A percentile compares a stretch with the other conserved stretches of the same genome.
phyloP scores from a whole-genome alignment of 371 early-diverging fungal species.

The Phascolomyces articulosus region DNA sequence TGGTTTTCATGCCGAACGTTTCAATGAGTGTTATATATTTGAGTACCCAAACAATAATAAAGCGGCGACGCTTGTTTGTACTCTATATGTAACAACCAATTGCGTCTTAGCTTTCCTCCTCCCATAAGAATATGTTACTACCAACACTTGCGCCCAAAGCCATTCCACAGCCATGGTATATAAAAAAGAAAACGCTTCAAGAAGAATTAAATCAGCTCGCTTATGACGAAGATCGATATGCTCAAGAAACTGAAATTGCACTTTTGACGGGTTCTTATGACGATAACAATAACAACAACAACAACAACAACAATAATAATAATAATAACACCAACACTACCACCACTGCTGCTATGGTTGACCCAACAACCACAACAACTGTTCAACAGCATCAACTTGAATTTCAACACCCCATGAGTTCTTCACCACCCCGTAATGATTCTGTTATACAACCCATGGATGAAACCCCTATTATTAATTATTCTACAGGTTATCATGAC shows the following conservation, averaged over 20 bases:
- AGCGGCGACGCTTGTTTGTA: background rate
- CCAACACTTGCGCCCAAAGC: slow-evolving; percentile 16
- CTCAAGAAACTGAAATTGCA: slow-evolving; percentile 9
- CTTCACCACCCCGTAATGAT: slow-evolving; percentile 2
- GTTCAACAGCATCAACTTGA: slow-evolving; percentile 1
- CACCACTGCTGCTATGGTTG: background rate
- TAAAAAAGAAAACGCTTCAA: slow-evolving; percentile 5
- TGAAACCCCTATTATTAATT: background rate
- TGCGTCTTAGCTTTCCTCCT: background rate
- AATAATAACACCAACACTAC: background rate
- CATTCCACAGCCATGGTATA: slow-evolving; percentile 15
- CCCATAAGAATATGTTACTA: background rate
- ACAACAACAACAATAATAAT: background rate
- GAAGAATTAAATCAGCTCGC: slow-evolving; percentile 10
- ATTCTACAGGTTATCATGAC: background rate
- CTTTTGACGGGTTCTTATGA: background rate
- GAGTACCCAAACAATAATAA: too few species aligned
- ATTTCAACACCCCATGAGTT: background rate
- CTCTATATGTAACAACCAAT: too few species aligned
- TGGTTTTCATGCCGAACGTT: too few species aligned
- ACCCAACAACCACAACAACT: background rate
- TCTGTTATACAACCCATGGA: slow-evolving; percentile 4
- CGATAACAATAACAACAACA: background rate
- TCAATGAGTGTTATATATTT: too few species aligned
- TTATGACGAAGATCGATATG: slow-evolving; percentile 15